A percentile compares a stretch with the other conserved stretches of the same genome.
phyloP scores from a whole-genome alignment of 106 monocot genomes.

The Allium cepa region DNA sequence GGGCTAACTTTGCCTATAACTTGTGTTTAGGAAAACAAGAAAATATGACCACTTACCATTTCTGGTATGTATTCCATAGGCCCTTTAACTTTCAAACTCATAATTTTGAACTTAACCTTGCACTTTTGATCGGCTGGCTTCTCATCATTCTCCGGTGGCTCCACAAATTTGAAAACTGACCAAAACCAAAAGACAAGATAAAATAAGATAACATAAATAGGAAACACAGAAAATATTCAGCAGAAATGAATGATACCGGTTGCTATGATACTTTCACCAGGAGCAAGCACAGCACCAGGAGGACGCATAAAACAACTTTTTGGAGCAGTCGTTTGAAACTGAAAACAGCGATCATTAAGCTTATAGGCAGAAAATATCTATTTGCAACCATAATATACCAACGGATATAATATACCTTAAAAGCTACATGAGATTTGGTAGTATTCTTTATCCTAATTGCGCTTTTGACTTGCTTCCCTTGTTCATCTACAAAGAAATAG shows the following conservation, averaged over 20 bases:
- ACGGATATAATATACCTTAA: conserved; percentile 44
- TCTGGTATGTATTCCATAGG: conserved; percentile 88
- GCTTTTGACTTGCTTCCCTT: conserved; percentile 88
- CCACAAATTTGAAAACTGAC: conserved; percentile 89
- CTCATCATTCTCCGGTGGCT: conserved; percentile 84
- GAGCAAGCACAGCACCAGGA: conserved; percentile 80
- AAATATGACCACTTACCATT: conserved; percentile 32
- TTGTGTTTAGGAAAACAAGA: no score
- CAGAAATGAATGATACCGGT: conserved; percentile 42
- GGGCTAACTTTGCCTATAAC: no score
- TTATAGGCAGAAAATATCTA: background rate
- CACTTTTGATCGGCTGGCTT: conserved; percentile 52
- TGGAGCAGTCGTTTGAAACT: conserved; percentile 96
- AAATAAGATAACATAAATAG: no score
- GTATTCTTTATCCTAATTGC: conserved; percentile 85
- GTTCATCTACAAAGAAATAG: conserved; percentile 54
- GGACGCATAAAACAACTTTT: conserved; percentile 98
- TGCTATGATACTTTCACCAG: conserved; percentile 80
- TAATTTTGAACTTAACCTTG: conserved; percentile 90
- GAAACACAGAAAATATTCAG: background rate
- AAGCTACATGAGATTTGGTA: conserved; percentile 90
- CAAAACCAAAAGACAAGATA: background rate
- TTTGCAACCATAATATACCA: background rate
- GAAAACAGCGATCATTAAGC: background rate
- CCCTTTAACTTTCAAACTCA: conserved; percentile 82